These are phyloP conservation scores for Dactylis glomerata DNA, from an alignment of 176 grass and related monocot genomes.

Conservation along the genomic window DNA sequence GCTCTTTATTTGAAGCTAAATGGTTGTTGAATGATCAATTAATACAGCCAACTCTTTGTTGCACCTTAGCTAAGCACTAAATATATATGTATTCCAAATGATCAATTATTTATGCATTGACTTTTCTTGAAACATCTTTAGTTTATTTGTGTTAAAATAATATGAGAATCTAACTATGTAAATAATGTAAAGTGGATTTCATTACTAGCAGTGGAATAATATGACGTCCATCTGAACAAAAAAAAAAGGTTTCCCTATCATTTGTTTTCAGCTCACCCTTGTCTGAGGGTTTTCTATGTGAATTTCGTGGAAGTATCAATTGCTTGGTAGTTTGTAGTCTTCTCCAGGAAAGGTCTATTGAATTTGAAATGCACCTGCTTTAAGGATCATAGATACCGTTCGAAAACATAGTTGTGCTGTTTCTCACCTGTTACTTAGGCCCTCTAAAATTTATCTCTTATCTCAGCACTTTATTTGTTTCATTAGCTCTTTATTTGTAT, in stretches of 20 bases:
- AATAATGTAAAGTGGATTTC: background rate
- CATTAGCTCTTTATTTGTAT: background rate
- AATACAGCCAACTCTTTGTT: constrained; percentile 2
- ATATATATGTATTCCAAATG: background rate
- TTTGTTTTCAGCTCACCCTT: background rate
- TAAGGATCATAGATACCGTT: background rate
- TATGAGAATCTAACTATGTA: background rate
- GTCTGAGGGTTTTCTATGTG: background rate
- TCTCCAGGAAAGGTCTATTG: background rate
- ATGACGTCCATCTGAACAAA: background rate
- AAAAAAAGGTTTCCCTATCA: background rate
- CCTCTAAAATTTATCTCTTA: background rate
- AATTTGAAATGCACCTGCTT: background rate
- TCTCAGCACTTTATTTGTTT: background rate
- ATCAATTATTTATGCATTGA: background rate
- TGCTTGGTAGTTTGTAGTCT: background rate
- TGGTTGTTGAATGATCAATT: background rate
- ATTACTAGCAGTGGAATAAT: background rate
- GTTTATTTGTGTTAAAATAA: background rate
- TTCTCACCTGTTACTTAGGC: constrained; percentile 9
- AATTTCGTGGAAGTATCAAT: background rate
- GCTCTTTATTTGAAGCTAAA: background rate
- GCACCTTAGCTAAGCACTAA: background rate
- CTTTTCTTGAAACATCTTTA: background rate
- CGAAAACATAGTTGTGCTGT: constrained; percentile 1